A percentile compares a stretch with the other conserved stretches of the same genome.
These are phyloP conservation scores for Penicillium cataractarum DNA, from an alignment of 495 filamentous ascomycete species.

Conservation along the genomic window DNA sequence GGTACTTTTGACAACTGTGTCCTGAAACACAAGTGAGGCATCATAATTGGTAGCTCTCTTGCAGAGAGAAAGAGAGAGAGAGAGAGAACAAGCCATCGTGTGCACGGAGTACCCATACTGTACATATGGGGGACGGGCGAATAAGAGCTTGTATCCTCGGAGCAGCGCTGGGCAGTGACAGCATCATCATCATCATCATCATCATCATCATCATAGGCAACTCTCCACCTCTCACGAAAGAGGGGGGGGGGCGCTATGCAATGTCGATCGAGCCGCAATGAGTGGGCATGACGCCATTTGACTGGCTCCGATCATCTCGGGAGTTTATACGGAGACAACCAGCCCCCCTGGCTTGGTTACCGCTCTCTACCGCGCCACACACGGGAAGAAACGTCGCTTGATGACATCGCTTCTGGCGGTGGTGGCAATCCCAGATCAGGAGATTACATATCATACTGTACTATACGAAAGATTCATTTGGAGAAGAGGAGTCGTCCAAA, in stretches of 20 bases:
- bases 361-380: slow-evolving; percentile 7
- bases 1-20: slow-evolving; percentile 9
- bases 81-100: not conserved
- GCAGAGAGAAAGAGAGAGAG: slow-evolving; percentile 9
- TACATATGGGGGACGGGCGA: not conserved
- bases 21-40: slow-evolving; percentile 12
- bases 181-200: too few species aligned
- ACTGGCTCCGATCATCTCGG: slow-evolving; percentile 19
- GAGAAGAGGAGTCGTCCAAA: not conserved
- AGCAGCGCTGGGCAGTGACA: too few species aligned
- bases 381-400: not conserved
- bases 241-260: slow-evolving; percentile 38
- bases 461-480: not conserved
- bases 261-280: slow-evolving; percentile 45
- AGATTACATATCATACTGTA: not conserved
- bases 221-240: slow-evolving; percentile 18
- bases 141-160: not conserved
- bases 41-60: slow-evolving; percentile 16
- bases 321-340: not conserved
- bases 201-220: slow-evolving; percentile 8
- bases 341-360: not conserved
- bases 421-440: slow-evolving; percentile 1
- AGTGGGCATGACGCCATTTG: slow-evolving; percentile 29
- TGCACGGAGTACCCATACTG: not conserved
- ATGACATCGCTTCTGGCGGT: slow-evolving; percentile 7